Base-by-base conservation (phyloP, 1,139 yeast species). In the Nadsonia starkeyi-henricii region DNA sequence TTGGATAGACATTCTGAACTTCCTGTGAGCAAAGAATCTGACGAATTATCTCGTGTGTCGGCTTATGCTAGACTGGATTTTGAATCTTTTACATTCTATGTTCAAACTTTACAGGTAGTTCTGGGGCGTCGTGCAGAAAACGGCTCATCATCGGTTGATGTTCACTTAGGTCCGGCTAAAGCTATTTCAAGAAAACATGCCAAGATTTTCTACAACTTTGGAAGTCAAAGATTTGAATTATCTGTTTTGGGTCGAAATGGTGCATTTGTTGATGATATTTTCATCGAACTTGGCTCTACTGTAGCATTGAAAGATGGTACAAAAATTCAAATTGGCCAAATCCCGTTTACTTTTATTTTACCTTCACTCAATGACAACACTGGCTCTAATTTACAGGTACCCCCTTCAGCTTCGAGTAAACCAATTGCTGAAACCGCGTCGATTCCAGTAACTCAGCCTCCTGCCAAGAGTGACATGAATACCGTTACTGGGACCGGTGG, bases 1-100 rank as follows among this genome's bases (percentile, higher is more conserved):
- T 33, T 33, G 12, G 39, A 33, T 33, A 12, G 17, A 15, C 39
- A 33, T 15, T 33, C 39, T 9, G 39, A 33, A n/a, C 15, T 33
- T 15, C 39, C 39, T 13, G 36, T 20, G 18, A 43, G 43, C 28
- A 26, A 20, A 15, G 28, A 18, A 26, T 7, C 43, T 23, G 47
- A 47, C 20, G 57, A 53, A 15, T 60, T 58, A 48, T 58, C 61
- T 44, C 66, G 85, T 5, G 85, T 91, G 13, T 83, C 89, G 9
- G 98, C 98, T 1, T 91, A 91, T 62, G 98, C 98, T 1, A 74
- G 96, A 55, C 68, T 91, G 43, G 97, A 91, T 62, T 91, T 91
- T 64, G 95, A 85, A 53, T 80, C 86, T 55, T 89, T 82, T 62
- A 86, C 95, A 2, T 91, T 93, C 64, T 91, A 88, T 58, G 96